Evolutionary conservation across 2,329 filamentous ascomycete genomes (phyloP), one percentile per base, ranked within the genome.

Genomic region (Fusarium udum): DNA sequence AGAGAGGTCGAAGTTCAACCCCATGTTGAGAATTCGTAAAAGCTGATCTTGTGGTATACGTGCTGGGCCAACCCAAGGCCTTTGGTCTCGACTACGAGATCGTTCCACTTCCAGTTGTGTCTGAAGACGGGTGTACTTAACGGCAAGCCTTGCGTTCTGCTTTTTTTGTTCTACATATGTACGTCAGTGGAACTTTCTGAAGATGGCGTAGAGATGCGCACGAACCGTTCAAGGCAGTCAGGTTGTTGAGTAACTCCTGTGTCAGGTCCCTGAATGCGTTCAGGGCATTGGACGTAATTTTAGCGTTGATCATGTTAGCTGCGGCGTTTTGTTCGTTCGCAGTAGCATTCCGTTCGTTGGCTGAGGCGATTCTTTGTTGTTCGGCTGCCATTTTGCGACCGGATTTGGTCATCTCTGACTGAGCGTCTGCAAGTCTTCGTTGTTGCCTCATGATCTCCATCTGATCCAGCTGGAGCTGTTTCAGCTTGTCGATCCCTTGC

Each of bases 191-290:
- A 24, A 7, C 0, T 2, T 14, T 51, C 1, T 4, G 3, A 13
- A 24, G 0, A 1, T 4, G 6, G 11, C 4, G 3, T 4, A 10
- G 11, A 0, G 5, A 10, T 18, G 4, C 18, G 1, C 0, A 11
- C 48, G 0, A 14, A 34, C 49, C 49, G 13, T 36, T 36, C 9
- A 52, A 8, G 8, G 40, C 55, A 15, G n/a, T 28, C 1, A 58
- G 55, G 24, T 58, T 45, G 12, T n/a, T n/a, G 14, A 36, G 32
- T 2, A 48, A 48, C 14, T 58, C 55, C 2, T 58, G 40, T 0
- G 32, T 16, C 3, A 58, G 6, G 18, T 24, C 6, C 31, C 28
- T 26, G 4, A 58, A 48, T 9, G 31, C 40, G 4, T 58, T 58
- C 14, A 48, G 20, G 2, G 55, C 55, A n/a, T 26, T 3, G 15